Conservation (phyloP, 2,329 filamentous ascomycete species). For the Hypoxylon sp. region DNA sequence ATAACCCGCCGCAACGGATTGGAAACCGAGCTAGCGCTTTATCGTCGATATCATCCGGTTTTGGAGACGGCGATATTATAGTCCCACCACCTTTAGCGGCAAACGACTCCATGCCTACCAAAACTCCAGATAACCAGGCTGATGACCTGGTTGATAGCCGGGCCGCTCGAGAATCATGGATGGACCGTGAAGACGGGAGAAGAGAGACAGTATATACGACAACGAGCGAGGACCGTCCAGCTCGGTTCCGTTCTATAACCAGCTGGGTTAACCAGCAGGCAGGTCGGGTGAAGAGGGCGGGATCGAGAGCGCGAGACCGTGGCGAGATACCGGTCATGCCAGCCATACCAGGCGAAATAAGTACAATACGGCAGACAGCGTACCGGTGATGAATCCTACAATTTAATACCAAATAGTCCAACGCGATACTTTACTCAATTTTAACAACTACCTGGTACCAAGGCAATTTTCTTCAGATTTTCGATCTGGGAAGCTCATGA, state of each 20-base stretch:
- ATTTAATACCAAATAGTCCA: constrained; percentile 29
- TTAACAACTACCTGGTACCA: background rate
- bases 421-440: constrained; percentile 12
- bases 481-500: constrained; percentile 3
- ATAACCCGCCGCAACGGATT: constrained; percentile 53
- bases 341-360: constrained; percentile 46
- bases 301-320: constrained; percentile 55
- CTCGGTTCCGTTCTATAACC: constrained; percentile 69
- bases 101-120: constrained; percentile 37
- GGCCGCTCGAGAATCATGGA: constrained; percentile 55
- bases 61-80: constrained; percentile 72
- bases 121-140: background rate
- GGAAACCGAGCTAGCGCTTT: constrained; percentile 63
- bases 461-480: background rate
- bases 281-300: constrained; percentile 64
- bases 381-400: constrained; percentile 41
- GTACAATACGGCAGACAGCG: constrained; percentile 42
- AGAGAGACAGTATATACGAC: constrained; percentile 68
- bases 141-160: constrained; percentile 33
- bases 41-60: constrained; percentile 74
- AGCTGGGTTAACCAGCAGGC: constrained; percentile 77
- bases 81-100: constrained; percentile 54
- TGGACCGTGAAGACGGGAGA: constrained; percentile 47
- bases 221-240: constrained; percentile 66
- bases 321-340: constrained; percentile 49